Percentiles rank a stretch among this genome's conserved stretches.
phyloP scores from a whole-genome alignment of 2,329 filamentous ascomycete genomes.

The Ceratocystis huliohia region DNA sequence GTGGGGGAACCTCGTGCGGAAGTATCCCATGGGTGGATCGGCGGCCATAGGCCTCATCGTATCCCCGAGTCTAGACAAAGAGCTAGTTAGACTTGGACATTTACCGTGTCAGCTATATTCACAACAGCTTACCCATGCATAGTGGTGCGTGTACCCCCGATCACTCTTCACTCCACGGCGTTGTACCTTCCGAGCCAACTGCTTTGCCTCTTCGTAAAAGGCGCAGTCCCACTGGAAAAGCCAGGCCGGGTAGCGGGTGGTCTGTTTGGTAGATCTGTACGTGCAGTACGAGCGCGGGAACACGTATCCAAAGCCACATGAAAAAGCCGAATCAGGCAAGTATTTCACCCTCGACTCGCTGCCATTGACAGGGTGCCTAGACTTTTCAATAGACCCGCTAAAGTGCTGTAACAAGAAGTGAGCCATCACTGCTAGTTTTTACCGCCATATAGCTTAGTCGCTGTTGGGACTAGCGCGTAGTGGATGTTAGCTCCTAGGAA shows the following conservation, averaged over 20 bases:
- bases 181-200: slow-evolving; percentile 8
- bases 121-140: slow-evolving; percentile 9
- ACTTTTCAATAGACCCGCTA: not conserved
- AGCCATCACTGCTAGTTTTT: not conserved
- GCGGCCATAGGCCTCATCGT: slow-evolving; percentile 11
- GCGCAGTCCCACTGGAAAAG: slow-evolving; percentile 15
- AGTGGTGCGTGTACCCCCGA: slow-evolving; percentile 12
- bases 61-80: not conserved
- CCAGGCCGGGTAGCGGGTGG: slow-evolving; percentile 3
- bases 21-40: slow-evolving; percentile 4
- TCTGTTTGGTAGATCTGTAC: not conserved
- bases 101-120: not conserved
- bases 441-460: not conserved
- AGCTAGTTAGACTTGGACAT: not conserved
- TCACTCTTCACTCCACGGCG: slow-evolving; percentile 12
- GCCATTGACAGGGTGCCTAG: not conserved
- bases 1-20: slow-evolving; percentile 9
- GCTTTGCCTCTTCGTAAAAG: slow-evolving; percentile 15
- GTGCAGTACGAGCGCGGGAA: not conserved
- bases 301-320: not conserved
- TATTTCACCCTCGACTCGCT: too few relatives aligned
- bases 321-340: not conserved
- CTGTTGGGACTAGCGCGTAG: too few relatives aligned
- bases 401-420: not conserved
- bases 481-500: not conserved